These are phyloP conservation scores for Eutypa lata DNA, from an alignment of 2,329 filamentous ascomycete species.

Conservation along the genomic window DNA sequence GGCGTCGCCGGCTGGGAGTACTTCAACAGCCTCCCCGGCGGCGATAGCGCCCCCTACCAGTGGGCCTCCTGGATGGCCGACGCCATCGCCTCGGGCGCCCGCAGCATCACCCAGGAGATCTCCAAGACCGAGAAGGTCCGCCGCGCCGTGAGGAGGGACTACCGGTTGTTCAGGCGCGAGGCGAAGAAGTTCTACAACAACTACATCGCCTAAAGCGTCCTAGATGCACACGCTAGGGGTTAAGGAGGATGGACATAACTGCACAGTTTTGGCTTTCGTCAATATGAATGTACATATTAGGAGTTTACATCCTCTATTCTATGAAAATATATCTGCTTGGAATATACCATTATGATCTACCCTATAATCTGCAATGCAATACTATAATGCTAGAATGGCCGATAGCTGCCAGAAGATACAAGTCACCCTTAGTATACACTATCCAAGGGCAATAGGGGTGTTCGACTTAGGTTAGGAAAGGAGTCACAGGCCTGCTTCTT, in stretches of 20 bases:
- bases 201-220: slow-evolving; percentile 20
- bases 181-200: slow-evolving; percentile 23
- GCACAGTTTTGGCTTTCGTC: neutral
- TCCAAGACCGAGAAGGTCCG: slow-evolving; percentile 21
- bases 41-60: slow-evolving; percentile 62
- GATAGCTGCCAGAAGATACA: no score
- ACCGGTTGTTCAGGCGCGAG: slow-evolving; percentile 20
- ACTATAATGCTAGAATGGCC: no score
- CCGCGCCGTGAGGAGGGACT: slow-evolving; percentile 20
- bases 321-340: no score
- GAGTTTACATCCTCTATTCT: no score
- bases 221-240: neutral
- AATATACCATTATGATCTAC: no score
- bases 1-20: slow-evolving; percentile 97
- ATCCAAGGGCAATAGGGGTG: no score
- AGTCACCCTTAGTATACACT: no score
- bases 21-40: slow-evolving; percentile 75
- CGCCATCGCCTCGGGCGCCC: slow-evolving; percentile 16
- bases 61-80: slow-evolving; percentile 57
- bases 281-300: neutral
- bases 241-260: no score
- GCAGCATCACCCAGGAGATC: slow-evolving; percentile 18
- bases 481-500: no score
- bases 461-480: no score
- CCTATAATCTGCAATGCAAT: no score